Evolutionary conservation across 192 early-diverging fungal genomes (phyloP).

Genomic region (Chytriomyces confervae): DNA sequence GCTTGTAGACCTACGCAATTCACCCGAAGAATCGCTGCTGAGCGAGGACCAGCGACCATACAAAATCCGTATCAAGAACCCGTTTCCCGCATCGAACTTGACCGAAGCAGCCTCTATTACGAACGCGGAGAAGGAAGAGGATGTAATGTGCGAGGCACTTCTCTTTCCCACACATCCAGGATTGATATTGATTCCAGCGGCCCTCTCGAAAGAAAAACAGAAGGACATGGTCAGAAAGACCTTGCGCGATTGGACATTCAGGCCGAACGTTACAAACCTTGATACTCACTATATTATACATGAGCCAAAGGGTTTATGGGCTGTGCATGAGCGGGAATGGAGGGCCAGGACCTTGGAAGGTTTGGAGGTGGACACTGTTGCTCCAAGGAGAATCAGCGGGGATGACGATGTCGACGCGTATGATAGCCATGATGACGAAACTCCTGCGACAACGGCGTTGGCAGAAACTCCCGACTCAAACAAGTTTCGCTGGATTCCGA

Average conservation of each 20-base stretch:
- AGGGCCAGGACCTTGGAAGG: background rate
- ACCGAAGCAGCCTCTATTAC: background rate
- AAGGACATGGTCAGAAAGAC: conserved; percentile 71
- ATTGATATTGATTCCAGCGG: conserved; percentile 79
- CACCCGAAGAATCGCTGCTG: background rate
- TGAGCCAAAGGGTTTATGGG: conserved; percentile 63
- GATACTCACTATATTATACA: conserved; percentile 85
- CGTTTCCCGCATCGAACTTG: background rate
- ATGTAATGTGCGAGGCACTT: conserved; percentile 28
- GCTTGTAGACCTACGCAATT: background rate
- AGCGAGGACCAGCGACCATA: background rate
- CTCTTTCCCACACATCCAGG: conserved; percentile 60
- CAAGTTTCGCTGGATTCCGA: background rate
- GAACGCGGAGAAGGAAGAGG: background rate
- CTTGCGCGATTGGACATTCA: conserved; percentile 73
- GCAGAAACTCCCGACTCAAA: background rate
- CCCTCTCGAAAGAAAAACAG: conserved; percentile 70
- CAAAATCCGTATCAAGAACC: background rate
- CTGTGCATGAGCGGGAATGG: conserved; percentile 48
- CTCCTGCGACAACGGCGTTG: background rate
- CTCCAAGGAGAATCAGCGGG: conserved; percentile 3
- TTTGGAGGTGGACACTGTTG: conserved; percentile 8
- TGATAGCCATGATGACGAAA: conserved; percentile 2
- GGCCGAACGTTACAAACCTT: conserved; percentile 87
- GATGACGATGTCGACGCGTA: conserved; percentile 14